Base-by-base conservation (phyloP, 2,329 filamentous ascomycete genomes). In the Byssothecium circinans region DNA sequence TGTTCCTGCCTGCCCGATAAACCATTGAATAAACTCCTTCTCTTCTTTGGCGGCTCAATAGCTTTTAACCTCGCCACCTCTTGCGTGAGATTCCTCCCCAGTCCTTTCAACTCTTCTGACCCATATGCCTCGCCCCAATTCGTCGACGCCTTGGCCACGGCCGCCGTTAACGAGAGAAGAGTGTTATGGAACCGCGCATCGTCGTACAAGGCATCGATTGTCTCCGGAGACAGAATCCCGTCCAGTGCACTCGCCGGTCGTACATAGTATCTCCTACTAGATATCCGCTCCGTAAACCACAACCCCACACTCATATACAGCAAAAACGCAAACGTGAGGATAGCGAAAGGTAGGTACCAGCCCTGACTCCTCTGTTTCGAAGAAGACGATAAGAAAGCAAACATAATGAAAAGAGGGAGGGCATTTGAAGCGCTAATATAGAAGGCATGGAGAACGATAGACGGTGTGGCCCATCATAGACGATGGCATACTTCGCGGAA, bases 341-440 rank as follows among this genome's bases (percentile, higher is more conserved):
- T 43, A 30, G 49, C 49, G 35, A 62, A 48, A 23, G 52, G 54
- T 12, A 65, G 52, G 55, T 62, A 60, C 61, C 61, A 64, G 54
- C 56, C 53, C 46, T 43, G 37, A 25, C 6, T 6, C 14, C 29
- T 32, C 29, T 14, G 8, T 41, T 49, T 61, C n/a, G 40, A 55
- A 54, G 58, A 10, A 5, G 5, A 5, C 23, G 23, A 25, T 25
- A 10, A 25, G 10, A 10, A 37, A 20, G 22, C 38, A 59, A 59
- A 58, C 58, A 65, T 65, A 59, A 62, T 64, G 50, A 54, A 42
- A 42, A 41, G 37, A 14, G 14, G 14, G 14, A 14, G 14, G 29
- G 14, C 4, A 12, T 14, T 14, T 4, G 14, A 14, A 5, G 29
- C 29, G 29, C 7, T 51, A 51, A 47, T 45, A 22, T 35, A 12